Percentiles rank a stretch among this genome's conserved stretches.
Conservation (phyloP, 1,284 basidiomycete genomes). For the Volvariella volvacea region DNA sequence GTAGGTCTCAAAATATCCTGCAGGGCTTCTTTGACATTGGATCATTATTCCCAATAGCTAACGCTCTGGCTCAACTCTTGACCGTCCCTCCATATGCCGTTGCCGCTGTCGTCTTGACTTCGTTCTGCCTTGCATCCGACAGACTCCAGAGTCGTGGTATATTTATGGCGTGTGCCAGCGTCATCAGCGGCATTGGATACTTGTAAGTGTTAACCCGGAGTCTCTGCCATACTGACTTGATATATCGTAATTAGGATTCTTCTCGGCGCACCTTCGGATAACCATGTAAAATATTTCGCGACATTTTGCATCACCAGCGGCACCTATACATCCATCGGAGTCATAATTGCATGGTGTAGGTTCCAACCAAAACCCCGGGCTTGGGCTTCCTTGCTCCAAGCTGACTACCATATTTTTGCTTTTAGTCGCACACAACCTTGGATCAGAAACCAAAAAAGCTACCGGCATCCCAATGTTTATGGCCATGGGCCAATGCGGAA, state of each 20-base stretch:
- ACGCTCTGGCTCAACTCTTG: conserved; percentile 50
- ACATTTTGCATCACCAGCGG: conserved; percentile 66
- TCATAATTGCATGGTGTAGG: conserved; percentile 71
- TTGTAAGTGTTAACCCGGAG: conserved; percentile 32
- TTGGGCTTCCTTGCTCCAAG: too few species aligned
- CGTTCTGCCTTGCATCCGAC: conserved; percentile 66
- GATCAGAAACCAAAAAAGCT: conserved; percentile 73
- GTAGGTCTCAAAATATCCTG: conserved; percentile 20
- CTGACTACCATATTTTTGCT: too few species aligned
- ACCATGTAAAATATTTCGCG: conserved; percentile 57
- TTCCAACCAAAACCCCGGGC: too few species aligned
- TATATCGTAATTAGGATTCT: conserved; percentile 35
- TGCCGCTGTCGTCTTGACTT: conserved; percentile 60
- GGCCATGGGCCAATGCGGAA: conserved; percentile 70
- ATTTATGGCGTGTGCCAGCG: conserved; percentile 42
- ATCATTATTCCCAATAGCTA: conserved; percentile 16
- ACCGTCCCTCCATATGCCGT: conserved; percentile 82
- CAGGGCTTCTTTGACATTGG: too few species aligned
- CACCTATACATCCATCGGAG: conserved; percentile 61
- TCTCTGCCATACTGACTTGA: not conserved
- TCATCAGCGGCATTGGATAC: conserved; percentile 59
- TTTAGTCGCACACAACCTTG: conserved; percentile 65
- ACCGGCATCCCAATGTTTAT: conserved; percentile 71
- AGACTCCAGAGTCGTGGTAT: conserved; percentile 64
- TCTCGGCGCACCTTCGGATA: conserved; percentile 35